A percentile compares a stretch with the other conserved stretches of the same genome.
Evolutionary conservation across 78 protist genomes (phyloP).

Genomic region (Dictyostelium discoideum): dicty_2.7 NC_007088.5:7586501-7587000

Average conservation of each 20-base stretch:
- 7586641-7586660: neutral
- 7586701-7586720: neutral
- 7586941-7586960: neutral
- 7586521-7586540: neutral
- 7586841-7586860: too few relatives aligned
- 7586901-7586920: too few relatives aligned
- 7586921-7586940: too few relatives aligned
- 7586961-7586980: neutral
- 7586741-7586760: neutral
- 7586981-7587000: neutral
- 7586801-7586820: too few relatives aligned
- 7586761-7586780: neutral
- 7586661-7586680: neutral
- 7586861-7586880: neutral
- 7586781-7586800: too few relatives aligned
- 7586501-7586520: neutral
- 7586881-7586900: neutral
- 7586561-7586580: neutral
- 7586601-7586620: neutral
- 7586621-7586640: too few relatives aligned
- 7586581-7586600: neutral
- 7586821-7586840: too few relatives aligned
- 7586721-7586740: neutral
- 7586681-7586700: neutral
- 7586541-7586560: too few relatives aligned